Conservation (phyloP, 129 eudicot species). For the Artemisia argyi region DNA sequence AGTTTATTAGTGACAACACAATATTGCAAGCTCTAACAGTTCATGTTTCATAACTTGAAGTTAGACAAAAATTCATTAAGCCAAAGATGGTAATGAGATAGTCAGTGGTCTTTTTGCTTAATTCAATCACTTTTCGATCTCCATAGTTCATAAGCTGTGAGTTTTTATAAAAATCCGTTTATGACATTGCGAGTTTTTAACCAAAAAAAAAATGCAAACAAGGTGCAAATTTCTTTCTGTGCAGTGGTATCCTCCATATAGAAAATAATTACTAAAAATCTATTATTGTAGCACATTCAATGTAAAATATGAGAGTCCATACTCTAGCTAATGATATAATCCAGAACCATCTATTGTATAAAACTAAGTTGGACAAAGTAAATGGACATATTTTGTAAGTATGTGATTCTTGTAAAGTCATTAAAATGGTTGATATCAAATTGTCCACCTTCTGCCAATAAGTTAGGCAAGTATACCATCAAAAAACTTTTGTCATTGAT, state of each 20-base stretch:
- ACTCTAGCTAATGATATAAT: not conserved
- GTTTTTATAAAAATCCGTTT: not conserved
- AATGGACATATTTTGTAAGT: not conserved
- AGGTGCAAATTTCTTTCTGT: too few relatives aligned
- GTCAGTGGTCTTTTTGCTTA: too few relatives aligned
- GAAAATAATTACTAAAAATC: too few relatives aligned
- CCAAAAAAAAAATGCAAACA: too few relatives aligned
- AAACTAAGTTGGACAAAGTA: not conserved
- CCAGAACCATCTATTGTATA: not conserved
- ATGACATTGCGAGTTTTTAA: too few relatives aligned
- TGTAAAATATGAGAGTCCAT: not conserved
- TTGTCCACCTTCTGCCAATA: slow-evolving; percentile 13
- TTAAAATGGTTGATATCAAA: slow-evolving; percentile 13
- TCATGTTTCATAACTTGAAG: not conserved
- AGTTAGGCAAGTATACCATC: slow-evolving; percentile 4
- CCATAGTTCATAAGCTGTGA: too few relatives aligned
- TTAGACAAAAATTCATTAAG: too few relatives aligned
- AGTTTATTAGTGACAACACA: not conserved
- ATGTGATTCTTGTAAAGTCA: not conserved
- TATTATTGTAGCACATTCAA: too few relatives aligned
- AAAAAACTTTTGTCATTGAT: slow-evolving; percentile 12
- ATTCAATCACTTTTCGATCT: too few relatives aligned
- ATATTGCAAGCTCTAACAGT: not conserved
- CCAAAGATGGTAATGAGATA: too few relatives aligned
- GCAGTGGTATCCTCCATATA: too few relatives aligned